Evolutionary conservation across 495 filamentous ascomycete genomes (phyloP).

Genomic region (Penicillium steckii): DNA sequence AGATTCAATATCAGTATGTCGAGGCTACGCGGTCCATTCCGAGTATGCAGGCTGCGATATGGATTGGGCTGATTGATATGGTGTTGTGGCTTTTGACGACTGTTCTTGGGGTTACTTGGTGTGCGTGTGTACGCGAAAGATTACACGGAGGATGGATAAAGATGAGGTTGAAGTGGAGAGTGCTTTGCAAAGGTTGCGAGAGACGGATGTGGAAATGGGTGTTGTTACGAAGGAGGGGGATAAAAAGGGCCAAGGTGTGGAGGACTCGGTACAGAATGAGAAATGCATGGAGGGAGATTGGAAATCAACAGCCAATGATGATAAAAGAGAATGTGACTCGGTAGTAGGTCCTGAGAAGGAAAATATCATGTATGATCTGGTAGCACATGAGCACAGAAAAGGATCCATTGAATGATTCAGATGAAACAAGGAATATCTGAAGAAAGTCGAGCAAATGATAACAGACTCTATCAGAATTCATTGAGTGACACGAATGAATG

Average conservation of each 20-base stretch:
- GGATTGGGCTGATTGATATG: slow-evolving; percentile 65
- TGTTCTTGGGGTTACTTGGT: slow-evolving; percentile 28
- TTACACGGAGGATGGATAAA: slow-evolving; percentile 5
- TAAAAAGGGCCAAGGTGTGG: background rate
- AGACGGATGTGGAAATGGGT: background rate
- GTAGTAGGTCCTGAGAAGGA: too few relatives aligned
- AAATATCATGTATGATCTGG: too few relatives aligned
- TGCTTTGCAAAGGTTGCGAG: background rate
- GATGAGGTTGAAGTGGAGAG: background rate
- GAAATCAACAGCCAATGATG: background rate
- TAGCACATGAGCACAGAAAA: too few relatives aligned
- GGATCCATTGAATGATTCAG: too few relatives aligned
- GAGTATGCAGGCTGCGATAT: slow-evolving; percentile 75
- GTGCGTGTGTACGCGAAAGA: slow-evolving; percentile 10
- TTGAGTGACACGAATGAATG: too few relatives aligned
- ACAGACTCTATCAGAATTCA: too few relatives aligned
- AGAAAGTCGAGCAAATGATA: too few relatives aligned
- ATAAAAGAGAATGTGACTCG: background rate
- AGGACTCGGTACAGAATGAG: background rate
- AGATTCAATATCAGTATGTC: slow-evolving; percentile 44
- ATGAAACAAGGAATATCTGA: too few relatives aligned
- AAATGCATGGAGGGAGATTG: background rate
- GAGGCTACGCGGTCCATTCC: slow-evolving; percentile 37
- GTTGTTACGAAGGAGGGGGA: background rate
- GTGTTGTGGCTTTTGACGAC: slow-evolving; percentile 64